Evolutionary conservation across 2,329 filamentous ascomycete species (phyloP).

Genomic region (Mycosphaerella sp.): DNA sequence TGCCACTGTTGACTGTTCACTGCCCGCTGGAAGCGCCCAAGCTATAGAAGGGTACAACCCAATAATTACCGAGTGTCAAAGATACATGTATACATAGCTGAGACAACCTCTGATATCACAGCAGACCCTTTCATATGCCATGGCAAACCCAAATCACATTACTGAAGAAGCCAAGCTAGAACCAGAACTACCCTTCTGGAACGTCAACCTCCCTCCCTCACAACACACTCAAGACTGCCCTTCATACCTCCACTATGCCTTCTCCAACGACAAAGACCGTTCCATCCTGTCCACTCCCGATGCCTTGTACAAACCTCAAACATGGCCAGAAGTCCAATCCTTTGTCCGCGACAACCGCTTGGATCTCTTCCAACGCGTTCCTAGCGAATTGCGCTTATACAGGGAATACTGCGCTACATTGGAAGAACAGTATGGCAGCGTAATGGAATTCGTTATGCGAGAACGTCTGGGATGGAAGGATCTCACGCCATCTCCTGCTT

Average conservation of each 20-base stretch:
- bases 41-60: too few species aligned
- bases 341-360: slow-evolving; percentile 63
- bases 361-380: slow-evolving; percentile 68
- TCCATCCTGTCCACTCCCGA: slow-evolving; percentile 66
- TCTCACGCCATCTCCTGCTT: slow-evolving; percentile 23
- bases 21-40: background rate
- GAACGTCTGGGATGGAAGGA: slow-evolving; percentile 64
- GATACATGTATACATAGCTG: too few species aligned
- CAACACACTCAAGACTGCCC: slow-evolving; percentile 64
- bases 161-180: too few species aligned
- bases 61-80: background rate
- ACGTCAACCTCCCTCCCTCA: slow-evolving; percentile 64
- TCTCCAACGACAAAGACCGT: slow-evolving; percentile 57
- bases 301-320: slow-evolving; percentile 53
- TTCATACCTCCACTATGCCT: slow-evolving; percentile 56
- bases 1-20: too few species aligned
- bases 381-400: slow-evolving; percentile 73
- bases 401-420: slow-evolving; percentile 62
- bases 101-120: too few species aligned
- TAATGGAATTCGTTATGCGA: slow-evolving; percentile 68
- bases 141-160: too few species aligned
- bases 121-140: too few species aligned
- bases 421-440: slow-evolving; percentile 62
- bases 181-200: slow-evolving; percentile 61
- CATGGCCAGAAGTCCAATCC: slow-evolving; percentile 63